Evolutionary conservation across 768 basidiomycete species (phyloP).

Genomic region (Kwoniella sp.): DNA sequence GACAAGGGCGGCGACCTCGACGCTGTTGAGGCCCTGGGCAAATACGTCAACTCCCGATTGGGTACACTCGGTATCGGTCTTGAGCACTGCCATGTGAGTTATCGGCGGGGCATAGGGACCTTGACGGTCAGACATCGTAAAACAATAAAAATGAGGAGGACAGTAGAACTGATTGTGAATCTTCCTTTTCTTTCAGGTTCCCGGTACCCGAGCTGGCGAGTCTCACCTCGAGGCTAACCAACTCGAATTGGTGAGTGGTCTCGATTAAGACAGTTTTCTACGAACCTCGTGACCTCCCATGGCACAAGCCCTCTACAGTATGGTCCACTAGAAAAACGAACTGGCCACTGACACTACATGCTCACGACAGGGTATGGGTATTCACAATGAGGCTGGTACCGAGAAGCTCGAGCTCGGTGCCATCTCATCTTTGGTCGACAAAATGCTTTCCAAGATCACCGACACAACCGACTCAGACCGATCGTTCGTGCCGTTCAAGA

Average conservation of each 20-base stretch:
- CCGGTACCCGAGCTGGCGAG: constrained; percentile 55
- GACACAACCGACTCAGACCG: constrained; percentile 57
- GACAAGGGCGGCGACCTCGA: constrained; percentile 54
- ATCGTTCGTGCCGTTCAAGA: constrained; percentile 57
- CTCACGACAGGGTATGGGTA: constrained; percentile 49
- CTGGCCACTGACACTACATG: neutral
- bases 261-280: too few relatives aligned
- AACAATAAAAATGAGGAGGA: too few relatives aligned
- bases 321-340: too few relatives aligned
- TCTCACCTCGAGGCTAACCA: constrained; percentile 54
- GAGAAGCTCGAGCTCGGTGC: constrained; percentile 50
- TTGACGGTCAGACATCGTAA: too few relatives aligned
- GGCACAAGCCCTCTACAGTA: too few relatives aligned
- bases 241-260: constrained; percentile 51
- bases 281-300: too few relatives aligned
- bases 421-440: constrained; percentile 52
- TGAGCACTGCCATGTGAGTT: constrained; percentile 57
- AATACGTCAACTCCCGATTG: constrained; percentile 44
- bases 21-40: constrained; percentile 52
- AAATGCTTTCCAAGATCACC: constrained; percentile 55
- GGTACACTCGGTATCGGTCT: constrained; percentile 58
- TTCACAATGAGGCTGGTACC: constrained; percentile 60
- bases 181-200: constrained; percentile 40
- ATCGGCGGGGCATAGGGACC: neutral
- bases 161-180: too few relatives aligned